A percentile compares a stretch with the other conserved stretches of the same genome.
These are phyloP conservation scores for Thelonectria olida DNA, from an alignment of 2,329 filamentous ascomycete genomes.

Conservation along the genomic window DNA sequence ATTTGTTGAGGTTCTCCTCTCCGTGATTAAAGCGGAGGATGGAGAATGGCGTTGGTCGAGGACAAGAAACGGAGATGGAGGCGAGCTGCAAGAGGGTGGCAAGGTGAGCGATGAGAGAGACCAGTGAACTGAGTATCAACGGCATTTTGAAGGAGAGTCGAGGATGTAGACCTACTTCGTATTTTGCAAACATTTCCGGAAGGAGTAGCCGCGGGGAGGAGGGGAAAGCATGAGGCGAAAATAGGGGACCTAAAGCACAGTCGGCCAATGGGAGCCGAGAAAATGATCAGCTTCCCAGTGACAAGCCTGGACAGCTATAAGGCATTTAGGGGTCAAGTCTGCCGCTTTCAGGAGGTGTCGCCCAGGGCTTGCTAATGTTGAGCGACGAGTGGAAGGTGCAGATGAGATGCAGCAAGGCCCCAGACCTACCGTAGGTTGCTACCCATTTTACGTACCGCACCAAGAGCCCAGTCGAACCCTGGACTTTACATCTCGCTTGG, in stretches of 20 bases:
- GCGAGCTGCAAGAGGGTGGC: no score
- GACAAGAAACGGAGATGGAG: background rate
- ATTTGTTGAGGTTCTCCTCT: conserved; percentile 2
- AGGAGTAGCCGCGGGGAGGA: no score
- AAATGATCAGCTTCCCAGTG: conserved; percentile 29
- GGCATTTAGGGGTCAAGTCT: background rate
- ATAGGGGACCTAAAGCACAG: background rate
- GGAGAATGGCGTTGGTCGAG: background rate
- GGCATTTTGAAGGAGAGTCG: no score
- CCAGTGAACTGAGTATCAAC: no score
- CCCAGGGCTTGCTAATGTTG: background rate
- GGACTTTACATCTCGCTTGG: conserved; percentile 9
- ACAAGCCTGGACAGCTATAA: background rate
- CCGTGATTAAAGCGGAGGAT: conserved; percentile 1
- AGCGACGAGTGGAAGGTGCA: background rate
- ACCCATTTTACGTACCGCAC: background rate
- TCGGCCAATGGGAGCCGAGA: conserved; percentile 23
- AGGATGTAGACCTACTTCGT: conserved; percentile 5
- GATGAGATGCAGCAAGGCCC: conserved; percentile 13
- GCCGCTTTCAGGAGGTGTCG: no score
- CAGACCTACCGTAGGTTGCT: background rate
- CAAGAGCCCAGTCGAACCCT: background rate
- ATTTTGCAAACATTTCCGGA: no score
- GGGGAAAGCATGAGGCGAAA: background rate
- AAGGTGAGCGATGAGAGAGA: no score